Base-by-base conservation (phyloP, 1,284 basidiomycete genomes). In the Fomitopsis schrenkii region DNA sequence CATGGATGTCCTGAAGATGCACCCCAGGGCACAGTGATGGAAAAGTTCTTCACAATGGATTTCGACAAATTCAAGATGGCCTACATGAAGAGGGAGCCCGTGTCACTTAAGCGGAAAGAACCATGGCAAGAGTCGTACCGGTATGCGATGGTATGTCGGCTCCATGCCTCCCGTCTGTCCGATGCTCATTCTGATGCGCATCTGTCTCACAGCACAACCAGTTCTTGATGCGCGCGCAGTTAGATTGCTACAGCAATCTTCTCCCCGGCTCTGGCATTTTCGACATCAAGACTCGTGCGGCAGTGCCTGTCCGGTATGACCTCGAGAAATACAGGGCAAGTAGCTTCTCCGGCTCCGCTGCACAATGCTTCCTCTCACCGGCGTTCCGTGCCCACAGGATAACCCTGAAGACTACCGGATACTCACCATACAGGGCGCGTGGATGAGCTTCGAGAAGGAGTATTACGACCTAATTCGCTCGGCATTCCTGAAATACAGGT, bases 401-500 rank as follows among this genome's bases (percentile, higher is more conserved):
- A 89, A 90, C 64, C 84, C 87, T 22, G 5, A 15, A n/a, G 89
- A 87, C 0, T 95, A 94, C 72, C 74, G 87, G 55, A 91, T 97
- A 63, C 79, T 79, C 42, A 77, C 76, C 9, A 77, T 85, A 38
- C 79, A 83, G 10, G 95, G 95, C 0, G 68, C 76, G 1, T 71
- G 81, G 5, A 84, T 90, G 67, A 94, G 92, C 66, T 95, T 94
- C 66, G 95, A 97, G 74, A 82, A 85, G 66, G 95, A 97, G 73
- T 93, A 94, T 70, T 96, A 93, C 71, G 97, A 99, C 70, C 84
- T 99, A 62, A 88, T 96, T 62, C 86, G 97, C 5, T 90, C 94
- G 3, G 95, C 95, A 0, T 97, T 98, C 78, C 81, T 99, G 61
- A 98, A 98, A 78, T 99, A 97, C 76, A 91, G 86, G 89, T 91